These are phyloP conservation scores for Puccinia horiana DNA, from an alignment of 1,284 basidiomycete genomes.

Conservation along the genomic window DNA sequence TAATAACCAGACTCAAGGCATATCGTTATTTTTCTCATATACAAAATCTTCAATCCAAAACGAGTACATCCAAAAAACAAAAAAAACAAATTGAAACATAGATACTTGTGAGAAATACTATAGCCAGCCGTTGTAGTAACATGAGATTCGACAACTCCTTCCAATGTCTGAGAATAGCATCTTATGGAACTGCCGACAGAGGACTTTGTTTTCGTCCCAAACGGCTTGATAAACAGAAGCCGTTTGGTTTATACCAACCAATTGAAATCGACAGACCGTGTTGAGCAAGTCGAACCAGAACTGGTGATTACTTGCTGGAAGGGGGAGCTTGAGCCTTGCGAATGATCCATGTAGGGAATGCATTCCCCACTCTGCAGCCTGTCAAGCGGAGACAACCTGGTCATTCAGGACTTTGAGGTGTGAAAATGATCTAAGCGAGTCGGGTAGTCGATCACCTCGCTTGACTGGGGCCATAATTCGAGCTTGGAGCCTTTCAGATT, in stretches of 20 bases:
- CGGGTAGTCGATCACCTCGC: slow-evolving; percentile 56
- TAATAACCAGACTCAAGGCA: too few relatives aligned
- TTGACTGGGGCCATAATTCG: slow-evolving; percentile 62
- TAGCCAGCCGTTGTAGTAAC: neutral
- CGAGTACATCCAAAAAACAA: neutral
- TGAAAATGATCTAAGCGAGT: slow-evolving; percentile 52
- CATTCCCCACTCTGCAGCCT: slow-evolving; percentile 64
- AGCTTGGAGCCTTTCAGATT: slow-evolving; percentile 54
- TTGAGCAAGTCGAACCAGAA: slow-evolving; percentile 57
- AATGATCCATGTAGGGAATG: slow-evolving; percentile 61
- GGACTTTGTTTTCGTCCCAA: neutral
- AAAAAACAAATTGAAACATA: neutral
- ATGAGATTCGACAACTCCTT: neutral
- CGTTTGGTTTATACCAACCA: slow-evolving; percentile 61
- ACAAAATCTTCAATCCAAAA: neutral
- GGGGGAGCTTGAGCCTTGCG: slow-evolving; percentile 60
- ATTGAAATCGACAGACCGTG: slow-evolving; percentile 54
- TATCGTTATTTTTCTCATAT: too few relatives aligned
- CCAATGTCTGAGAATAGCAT: neutral
- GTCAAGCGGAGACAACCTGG: slow-evolving; percentile 60
- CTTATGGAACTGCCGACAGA: neutral
- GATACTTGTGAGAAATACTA: neutral
- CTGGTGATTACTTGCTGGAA: slow-evolving; percentile 57
- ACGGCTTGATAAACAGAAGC: slow-evolving; percentile 57
- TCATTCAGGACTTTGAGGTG: slow-evolving; percentile 56